Conservation (phyloP, 495 filamentous ascomycete genomes). For the Recurvomyces mirabilis region DNA sequence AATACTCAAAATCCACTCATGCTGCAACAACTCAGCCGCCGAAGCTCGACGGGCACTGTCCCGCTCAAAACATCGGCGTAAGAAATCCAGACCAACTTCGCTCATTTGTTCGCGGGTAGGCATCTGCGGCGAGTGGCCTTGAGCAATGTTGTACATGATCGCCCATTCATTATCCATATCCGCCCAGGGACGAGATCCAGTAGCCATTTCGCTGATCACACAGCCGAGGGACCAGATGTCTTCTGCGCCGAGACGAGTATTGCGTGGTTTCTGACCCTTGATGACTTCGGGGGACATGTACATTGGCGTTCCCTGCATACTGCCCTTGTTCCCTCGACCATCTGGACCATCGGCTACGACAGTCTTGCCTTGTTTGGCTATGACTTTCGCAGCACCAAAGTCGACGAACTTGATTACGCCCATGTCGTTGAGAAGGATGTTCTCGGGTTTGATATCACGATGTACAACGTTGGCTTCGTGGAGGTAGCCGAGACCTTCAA, state of each 20-base stretch:
- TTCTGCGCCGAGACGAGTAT: slow-evolving; percentile 69
- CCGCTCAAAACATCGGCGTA: slow-evolving; percentile 74
- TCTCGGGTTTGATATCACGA: slow-evolving; percentile 96
- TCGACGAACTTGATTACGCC: slow-evolving; percentile 99
- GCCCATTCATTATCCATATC: slow-evolving; percentile 98
- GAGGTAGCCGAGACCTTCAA: slow-evolving; percentile 90
- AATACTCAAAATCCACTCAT: slow-evolving; percentile 82
- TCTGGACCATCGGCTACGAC: slow-evolving; percentile 49
- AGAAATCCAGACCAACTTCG: slow-evolving; percentile 72
- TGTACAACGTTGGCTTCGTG: slow-evolving; percentile 85
- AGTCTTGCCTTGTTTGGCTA: slow-evolving; percentile 86
- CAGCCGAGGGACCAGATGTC: slow-evolving; percentile 97
- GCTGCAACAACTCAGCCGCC: slow-evolving; percentile 82
- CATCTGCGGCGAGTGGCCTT: slow-evolving; percentile 81
- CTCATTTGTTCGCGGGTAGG: slow-evolving; percentile 75
- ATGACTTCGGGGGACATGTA: slow-evolving; percentile 99
- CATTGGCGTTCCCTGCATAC: slow-evolving; percentile 97
- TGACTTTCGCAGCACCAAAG: slow-evolving; percentile 95
- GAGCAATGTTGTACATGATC: slow-evolving; percentile 99
- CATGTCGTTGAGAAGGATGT: slow-evolving; percentile 93
- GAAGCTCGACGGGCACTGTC: slow-evolving; percentile 70
- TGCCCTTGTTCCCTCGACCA: slow-evolving; percentile 47
- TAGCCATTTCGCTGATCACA: slow-evolving; percentile 96
- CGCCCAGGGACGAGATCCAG: slow-evolving; percentile 91
- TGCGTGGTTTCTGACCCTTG: slow-evolving; percentile 54